Evolutionary conservation across 352 stramenopile genomes (phyloP).

Genomic region (Globisporangium apiculatum): DNA sequence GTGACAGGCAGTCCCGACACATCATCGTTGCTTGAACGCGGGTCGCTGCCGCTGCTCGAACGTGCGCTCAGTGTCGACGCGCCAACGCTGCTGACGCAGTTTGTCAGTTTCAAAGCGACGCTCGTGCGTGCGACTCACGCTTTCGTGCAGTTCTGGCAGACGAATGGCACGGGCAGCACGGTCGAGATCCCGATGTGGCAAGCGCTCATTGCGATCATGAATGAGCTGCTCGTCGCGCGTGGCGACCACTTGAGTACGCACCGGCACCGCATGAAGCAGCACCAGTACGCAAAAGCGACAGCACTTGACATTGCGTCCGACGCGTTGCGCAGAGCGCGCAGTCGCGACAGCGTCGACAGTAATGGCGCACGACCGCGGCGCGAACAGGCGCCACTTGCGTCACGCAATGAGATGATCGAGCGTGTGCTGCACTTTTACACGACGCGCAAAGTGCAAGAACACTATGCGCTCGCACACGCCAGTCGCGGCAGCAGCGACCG

Average conservation of each 20-base stretch:
- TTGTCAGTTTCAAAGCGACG: conserved; percentile 31
- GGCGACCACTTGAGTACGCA: conserved; percentile 38
- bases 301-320: conserved; percentile 44
- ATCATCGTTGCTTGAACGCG: conserved; percentile 12
- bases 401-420: conserved; percentile 67
- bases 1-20: conserved; percentile 15
- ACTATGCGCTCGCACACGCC: conserved; percentile 51
- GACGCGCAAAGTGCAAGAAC: conserved; percentile 49
- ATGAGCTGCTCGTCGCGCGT: conserved; percentile 47
- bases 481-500: conserved; percentile 16
- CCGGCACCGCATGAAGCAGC: conserved; percentile 37
- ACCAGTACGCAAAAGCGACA: conserved; percentile 42
- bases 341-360: conserved; percentile 2
- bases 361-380: neutral
- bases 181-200: conserved; percentile 56
- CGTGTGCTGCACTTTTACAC: conserved; percentile 52
- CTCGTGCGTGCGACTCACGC: conserved; percentile 34
- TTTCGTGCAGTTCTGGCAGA: conserved; percentile 45
- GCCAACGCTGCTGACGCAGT: conserved; percentile 20
- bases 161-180: conserved; percentile 29
- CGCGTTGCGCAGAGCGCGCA: conserved; percentile 22
- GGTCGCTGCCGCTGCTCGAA: conserved; percentile 32
- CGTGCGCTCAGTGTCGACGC: conserved; percentile 21
- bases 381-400: conserved; percentile 30
- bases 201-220: conserved; percentile 34